phyloP scores from a whole-genome alignment of 257 asterid species.

The Scutellaria minor region DNA sequence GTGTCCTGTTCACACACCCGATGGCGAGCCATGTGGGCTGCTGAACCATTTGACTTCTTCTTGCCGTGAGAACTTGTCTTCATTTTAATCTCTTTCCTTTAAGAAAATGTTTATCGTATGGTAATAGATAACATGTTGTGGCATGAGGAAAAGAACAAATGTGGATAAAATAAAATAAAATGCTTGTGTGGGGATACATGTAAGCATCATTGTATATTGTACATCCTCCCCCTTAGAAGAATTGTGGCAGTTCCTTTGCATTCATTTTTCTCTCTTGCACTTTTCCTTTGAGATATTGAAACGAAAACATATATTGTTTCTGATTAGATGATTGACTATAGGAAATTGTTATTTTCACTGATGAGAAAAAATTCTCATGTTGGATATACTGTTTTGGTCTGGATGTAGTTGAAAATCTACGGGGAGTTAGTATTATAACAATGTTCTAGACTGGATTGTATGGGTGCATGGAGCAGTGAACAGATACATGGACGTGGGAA shows the following conservation, averaged over 20 bases:
- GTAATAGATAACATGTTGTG: conserved; percentile 13
- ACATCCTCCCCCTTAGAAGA: conserved; percentile 9
- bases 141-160: conserved; percentile 11
- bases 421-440: not conserved
- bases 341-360: conserved; percentile 21
- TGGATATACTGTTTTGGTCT: not conserved
- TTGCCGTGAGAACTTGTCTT: conserved; percentile 76
- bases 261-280: conserved; percentile 15
- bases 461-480: not conserved
- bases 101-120: conserved; percentile 5
- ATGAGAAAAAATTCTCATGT: conserved; percentile 5
- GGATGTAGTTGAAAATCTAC: conserved; percentile 5
- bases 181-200: conserved; percentile 13
- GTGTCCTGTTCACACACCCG: conserved; percentile 99
- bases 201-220: conserved; percentile 5
- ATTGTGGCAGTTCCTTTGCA: conserved; percentile 1
- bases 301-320: not conserved
- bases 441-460: not conserved
- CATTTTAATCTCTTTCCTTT: not conserved
- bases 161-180: not conserved
- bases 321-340: conserved; percentile 5
- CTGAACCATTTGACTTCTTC: conserved; percentile 90
- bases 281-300: conserved; percentile 7
- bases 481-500: not conserved
- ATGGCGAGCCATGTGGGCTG: conserved; percentile 98